Evolutionary conservation across 1,284 basidiomycete genomes (phyloP).

Genomic region (Ceratobasidium papillatum): DNA sequence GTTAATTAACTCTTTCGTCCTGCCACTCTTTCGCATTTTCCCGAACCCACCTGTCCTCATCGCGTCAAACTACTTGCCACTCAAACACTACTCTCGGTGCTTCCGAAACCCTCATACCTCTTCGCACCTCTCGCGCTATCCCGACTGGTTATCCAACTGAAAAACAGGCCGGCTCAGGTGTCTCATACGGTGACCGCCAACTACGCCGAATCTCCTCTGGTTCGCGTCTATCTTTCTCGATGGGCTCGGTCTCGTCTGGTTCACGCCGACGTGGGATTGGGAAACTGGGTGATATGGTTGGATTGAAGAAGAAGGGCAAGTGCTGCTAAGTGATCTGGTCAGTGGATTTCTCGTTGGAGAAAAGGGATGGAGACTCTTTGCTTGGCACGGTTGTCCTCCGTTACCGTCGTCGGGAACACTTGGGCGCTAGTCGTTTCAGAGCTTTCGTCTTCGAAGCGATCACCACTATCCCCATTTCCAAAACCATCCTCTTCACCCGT

Average conservation of each 20-base stretch:
- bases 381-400: too few species aligned
- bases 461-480: too few species aligned
- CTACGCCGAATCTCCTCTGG: conserved; percentile 83
- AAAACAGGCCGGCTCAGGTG: conserved; percentile 78
- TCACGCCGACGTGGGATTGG: conserved; percentile 47
- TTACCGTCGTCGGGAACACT: too few species aligned
- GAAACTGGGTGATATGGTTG: conserved; percentile 49
- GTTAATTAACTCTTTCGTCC: not conserved
- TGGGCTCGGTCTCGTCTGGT: conserved; percentile 38
- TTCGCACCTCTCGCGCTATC: too few species aligned
- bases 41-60: not conserved
- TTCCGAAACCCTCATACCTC: not conserved
- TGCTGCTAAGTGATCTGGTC: conserved; percentile 48
- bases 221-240: conserved; percentile 45
- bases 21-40: not conserved
- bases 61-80: not conserved
- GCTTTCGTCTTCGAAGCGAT: too few species aligned
- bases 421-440: too few species aligned
- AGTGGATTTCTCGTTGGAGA: not conserved
- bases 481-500: too few species aligned
- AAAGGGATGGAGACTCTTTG: too few species aligned
- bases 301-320: conserved; percentile 49
- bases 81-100: not conserved
- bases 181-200: conserved; percentile 95
- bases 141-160: not conserved